Percentiles rank a stretch among this genome's conserved stretches.
phyloP scores from a whole-genome alignment of 1,139 yeast species.

The Yamadazyma blattariae region DNA sequence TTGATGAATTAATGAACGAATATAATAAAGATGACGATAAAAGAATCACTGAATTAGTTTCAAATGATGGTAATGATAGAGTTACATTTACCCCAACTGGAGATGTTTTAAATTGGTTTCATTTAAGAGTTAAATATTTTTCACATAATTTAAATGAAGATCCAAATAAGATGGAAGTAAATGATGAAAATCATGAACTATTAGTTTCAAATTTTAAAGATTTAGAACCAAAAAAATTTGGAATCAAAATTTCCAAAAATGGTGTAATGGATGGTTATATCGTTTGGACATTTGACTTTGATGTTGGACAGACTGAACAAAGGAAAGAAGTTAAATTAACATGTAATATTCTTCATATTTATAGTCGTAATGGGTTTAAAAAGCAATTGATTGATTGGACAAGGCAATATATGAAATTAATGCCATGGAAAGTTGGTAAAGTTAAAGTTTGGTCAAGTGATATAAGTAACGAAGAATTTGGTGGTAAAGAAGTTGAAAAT shows the following conservation, averaged over 20 bases:
- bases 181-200: conserved; percentile 24
- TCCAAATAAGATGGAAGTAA: conserved; percentile 16
- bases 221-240: conserved; percentile 29
- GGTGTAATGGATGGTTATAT: conserved; percentile 27
- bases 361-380: neutral
- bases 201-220: conserved; percentile 22
- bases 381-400: too few species aligned
- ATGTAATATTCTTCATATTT: neutral
- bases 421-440: neutral
- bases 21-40: conserved; percentile 21
- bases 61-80: conserved; percentile 5
- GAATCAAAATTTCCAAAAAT: conserved; percentile 23
- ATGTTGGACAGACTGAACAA: too few species aligned
- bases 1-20: conserved; percentile 22
- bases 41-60: conserved; percentile 3
- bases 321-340: conserved; percentile 6
- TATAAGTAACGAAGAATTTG: conserved; percentile 11
- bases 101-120: conserved; percentile 42
- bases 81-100: conserved; percentile 1
- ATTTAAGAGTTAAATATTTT: conserved; percentile 38
- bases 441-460: conserved; percentile 37
- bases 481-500: conserved; percentile 26
- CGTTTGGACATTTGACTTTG: conserved; percentile 42
- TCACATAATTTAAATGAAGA: conserved; percentile 21
- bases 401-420: neutral